phyloP scores from a whole-genome alignment of 192 early-diverging fungal species.

The Gigaspora rosea region DNA sequence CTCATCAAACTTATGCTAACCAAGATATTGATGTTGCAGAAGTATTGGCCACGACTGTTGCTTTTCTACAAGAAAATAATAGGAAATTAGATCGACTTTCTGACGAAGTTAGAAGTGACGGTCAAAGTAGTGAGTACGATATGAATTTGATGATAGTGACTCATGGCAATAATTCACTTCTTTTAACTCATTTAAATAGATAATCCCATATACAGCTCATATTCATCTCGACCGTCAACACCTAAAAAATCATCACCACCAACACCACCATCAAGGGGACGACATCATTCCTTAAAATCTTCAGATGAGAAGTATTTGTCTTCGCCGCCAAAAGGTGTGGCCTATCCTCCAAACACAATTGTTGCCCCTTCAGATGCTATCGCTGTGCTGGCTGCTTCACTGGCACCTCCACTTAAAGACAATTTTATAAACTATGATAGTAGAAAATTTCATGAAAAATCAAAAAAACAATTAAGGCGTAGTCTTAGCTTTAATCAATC shows the following conservation, averaged over 20 bases:
- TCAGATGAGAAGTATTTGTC: constrained; percentile 1
- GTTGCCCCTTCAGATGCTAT: constrained; percentile 20
- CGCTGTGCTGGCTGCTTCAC: constrained; percentile 32
- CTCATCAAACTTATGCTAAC: too few relatives aligned
- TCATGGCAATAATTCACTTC: neutral
- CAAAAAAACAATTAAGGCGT: constrained; percentile 30
- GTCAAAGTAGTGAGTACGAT: constrained; percentile 11
- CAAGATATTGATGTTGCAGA: constrained; percentile 29
- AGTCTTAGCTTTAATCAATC: constrained; percentile 29
- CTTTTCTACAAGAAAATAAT: constrained; percentile 30
- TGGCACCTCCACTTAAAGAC: neutral
- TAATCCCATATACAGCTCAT: constrained; percentile 19
- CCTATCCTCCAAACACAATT: neutral
- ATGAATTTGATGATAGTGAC: constrained; percentile 9
- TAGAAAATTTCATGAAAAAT: neutral
- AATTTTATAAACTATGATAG: constrained; percentile 10
- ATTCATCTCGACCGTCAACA: constrained; percentile 16
- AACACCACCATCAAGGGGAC: constrained; percentile 4
- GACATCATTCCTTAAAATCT: constrained; percentile 23
- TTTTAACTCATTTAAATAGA: neutral
- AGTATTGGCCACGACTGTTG: constrained; percentile 28
- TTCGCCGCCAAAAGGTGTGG: constrained; percentile 3
- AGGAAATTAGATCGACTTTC: constrained; percentile 24
- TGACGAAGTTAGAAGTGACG: constrained; percentile 21
- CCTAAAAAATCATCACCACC: constrained; percentile 27